Evolutionary conservation across 1,284 basidiomycete genomes (phyloP), one percentile per base, ranked within the genome.

Genomic region (Violaceomyces palustris): DNA sequence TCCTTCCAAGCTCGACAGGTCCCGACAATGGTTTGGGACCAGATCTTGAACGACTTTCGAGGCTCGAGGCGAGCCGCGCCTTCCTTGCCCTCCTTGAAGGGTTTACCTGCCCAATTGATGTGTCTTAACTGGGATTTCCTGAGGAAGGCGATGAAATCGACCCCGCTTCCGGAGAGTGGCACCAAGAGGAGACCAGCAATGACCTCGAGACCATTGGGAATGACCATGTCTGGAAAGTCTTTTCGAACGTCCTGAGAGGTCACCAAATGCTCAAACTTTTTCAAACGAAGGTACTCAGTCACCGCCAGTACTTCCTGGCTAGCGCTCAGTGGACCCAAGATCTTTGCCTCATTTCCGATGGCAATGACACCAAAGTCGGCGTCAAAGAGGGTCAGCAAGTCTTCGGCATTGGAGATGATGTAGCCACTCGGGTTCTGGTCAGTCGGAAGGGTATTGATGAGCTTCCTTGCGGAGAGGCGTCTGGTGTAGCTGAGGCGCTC

Each of bases 281-380:
- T 86, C 24, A 87, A 72, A 4, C 87, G 81, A n/a, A 91, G 75
- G 64, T 88, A 91, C 69, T 91, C 87, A 0, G 87, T 83, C 46
- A 91, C 81, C 22, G 87, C 82, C 38, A 91, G 75, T 35, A 88
- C 84, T 63, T 90, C 87, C 64, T 89, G 87, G n/a, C 87, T 85
- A 56, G 88, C 82, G 42, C 83, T 78, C 51, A 86, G 84, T 0
- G 83, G 81, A 0, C 88, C 88, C 1, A 93, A 77, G 39, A 91
- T 85, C 77, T 89, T 61, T 29, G 50, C 54, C 44, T 64, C 57
- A 35, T 88, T 86, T 8, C 87, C 87, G 58, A 91, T 87, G 47
- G 88, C 85, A 24, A 91, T 78, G 17, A 89, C 81, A 47, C 87
- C 87, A 67, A 83, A 85, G 67, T 91, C 87, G 14, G 87, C 87